These are phyloP conservation scores for Trypanosoma scelopori DNA, from an alignment of 208 protist species.

Conservation along the genomic window DNA sequence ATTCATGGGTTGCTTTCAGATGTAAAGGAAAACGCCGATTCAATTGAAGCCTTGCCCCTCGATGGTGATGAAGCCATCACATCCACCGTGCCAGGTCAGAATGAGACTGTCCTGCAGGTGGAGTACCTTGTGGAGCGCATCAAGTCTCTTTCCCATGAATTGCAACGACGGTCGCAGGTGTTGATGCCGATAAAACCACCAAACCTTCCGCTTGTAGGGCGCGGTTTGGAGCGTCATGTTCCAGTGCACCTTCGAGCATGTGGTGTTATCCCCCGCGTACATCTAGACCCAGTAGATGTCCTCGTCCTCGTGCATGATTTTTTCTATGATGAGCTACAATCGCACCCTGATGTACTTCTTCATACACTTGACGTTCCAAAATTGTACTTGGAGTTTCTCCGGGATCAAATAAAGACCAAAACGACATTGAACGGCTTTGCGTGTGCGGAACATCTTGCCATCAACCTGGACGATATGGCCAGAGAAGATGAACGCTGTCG, in stretches of 20 bases:
- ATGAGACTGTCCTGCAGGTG: conserved; percentile 59
- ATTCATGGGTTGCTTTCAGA: conserved; percentile 43
- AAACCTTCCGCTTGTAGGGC: conserved; percentile 44
- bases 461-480: conserved; percentile 62
- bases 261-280: conserved; percentile 49
- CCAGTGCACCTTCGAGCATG: conserved; percentile 51
- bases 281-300: conserved; percentile 32
- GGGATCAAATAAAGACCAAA: conserved; percentile 22
- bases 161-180: conserved; percentile 23
- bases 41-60: conserved; percentile 21
- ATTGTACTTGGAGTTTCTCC: conserved; percentile 31
- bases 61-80: conserved; percentile 32
- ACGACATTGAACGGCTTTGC: conserved; percentile 32
- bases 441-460: conserved; percentile 53
- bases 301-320: conserved; percentile 62
- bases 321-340: conserved; percentile 52
- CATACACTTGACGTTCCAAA: conserved; percentile 37
- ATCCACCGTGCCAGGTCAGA: conserved; percentile 38
- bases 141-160: conserved; percentile 29
- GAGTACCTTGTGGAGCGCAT: conserved; percentile 73
- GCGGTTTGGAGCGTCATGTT: conserved; percentile 33
- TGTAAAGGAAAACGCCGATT: conserved; percentile 20
- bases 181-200: conserved; percentile 1
- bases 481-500: conserved; percentile 26
- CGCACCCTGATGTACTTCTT: conserved; percentile 54